A percentile compares a stretch with the other conserved stretches of the same genome.
Evolutionary conservation across 768 basidiomycete genomes (phyloP).

Genomic region (Arthromyces matolae): DNA sequence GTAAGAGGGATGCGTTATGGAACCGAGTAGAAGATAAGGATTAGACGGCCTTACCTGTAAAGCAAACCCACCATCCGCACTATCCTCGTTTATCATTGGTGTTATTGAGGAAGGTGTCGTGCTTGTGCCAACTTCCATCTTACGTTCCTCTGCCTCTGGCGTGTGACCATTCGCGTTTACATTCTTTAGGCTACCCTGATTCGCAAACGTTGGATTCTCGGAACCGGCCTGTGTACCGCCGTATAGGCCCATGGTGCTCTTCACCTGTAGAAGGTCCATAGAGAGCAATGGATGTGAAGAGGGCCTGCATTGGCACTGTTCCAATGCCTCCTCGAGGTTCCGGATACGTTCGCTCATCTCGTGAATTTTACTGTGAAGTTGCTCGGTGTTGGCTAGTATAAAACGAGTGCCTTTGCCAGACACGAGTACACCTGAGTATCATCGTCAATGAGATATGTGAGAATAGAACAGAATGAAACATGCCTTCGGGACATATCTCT

Average conservation of each 20-base stretch:
- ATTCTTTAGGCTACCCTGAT: too few species aligned
- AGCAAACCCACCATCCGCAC: neutral
- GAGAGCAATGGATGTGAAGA: conserved; percentile 48
- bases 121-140: conserved; percentile 19
- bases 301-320: conserved; percentile 22
- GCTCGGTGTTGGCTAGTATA: conserved; percentile 65
- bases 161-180: neutral
- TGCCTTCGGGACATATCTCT: conserved; percentile 64
- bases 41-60: conserved; percentile 1
- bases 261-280: conserved; percentile 47
- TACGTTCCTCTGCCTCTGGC: conserved; percentile 7
- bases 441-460: neutral
- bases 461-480: conserved; percentile 8
- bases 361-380: conserved; percentile 60
- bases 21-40: neutral
- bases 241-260: conserved; percentile 53
- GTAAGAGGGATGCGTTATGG: neutral
- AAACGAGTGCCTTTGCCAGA: conserved; percentile 67
- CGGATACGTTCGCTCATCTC: conserved; percentile 67
- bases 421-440: conserved; percentile 50
- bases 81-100: neutral
- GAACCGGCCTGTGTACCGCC: conserved; percentile 29
- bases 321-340: conserved; percentile 55
- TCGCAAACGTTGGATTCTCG: neutral
- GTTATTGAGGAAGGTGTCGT: neutral